Conservation (phyloP, 805 yeast species). For the Starmerella powellii region DNA sequence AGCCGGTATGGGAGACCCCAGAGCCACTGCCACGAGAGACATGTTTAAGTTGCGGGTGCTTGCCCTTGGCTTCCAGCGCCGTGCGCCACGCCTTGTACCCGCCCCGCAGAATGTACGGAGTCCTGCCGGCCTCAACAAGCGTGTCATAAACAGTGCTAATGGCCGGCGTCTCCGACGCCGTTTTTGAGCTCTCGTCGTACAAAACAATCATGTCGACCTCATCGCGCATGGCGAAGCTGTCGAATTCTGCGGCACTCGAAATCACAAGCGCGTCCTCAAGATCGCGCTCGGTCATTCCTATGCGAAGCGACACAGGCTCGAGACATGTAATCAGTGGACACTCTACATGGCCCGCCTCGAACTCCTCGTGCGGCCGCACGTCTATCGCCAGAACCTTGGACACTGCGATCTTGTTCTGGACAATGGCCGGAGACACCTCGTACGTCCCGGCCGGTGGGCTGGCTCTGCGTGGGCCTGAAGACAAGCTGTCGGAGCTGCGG, state of each 20-base stretch:
- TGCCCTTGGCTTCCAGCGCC: slow-evolving; percentile 16
- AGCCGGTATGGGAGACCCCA: too few relatives aligned
- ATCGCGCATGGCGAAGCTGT: slow-evolving; percentile 41
- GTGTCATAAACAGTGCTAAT: slow-evolving; percentile 32
- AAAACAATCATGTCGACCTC: slow-evolving; percentile 52
- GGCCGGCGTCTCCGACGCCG: slow-evolving; percentile 18
- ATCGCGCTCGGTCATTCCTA: slow-evolving; percentile 46
- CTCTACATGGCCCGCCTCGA: slow-evolving; percentile 50
- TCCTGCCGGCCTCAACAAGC: slow-evolving; percentile 34
- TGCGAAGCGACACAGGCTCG: slow-evolving; percentile 54
- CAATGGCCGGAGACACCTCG: slow-evolving; percentile 16
- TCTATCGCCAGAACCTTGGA: slow-evolving; percentile 51
- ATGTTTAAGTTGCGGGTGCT: too few relatives aligned
- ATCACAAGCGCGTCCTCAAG: slow-evolving; percentile 50
- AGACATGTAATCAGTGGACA: slow-evolving; percentile 52
- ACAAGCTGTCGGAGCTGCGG: too few relatives aligned
- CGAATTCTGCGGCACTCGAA: slow-evolving; percentile 45
- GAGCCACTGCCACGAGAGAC: too few relatives aligned
- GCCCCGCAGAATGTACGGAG: slow-evolving; percentile 37
- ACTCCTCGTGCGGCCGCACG: slow-evolving; percentile 49
- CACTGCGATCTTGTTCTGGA: slow-evolving; percentile 9
- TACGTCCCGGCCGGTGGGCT: neutral
- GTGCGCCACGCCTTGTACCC: slow-evolving; percentile 42
- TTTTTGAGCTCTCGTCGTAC: slow-evolving; percentile 38
- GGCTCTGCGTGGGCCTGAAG: too few relatives aligned